A percentile compares a stretch with the other conserved stretches of the same genome.
These are phyloP conservation scores for Setaria italica DNA, from an alignment of 202 grass and related monocot genomes.

Conservation along the genomic window DNA sequence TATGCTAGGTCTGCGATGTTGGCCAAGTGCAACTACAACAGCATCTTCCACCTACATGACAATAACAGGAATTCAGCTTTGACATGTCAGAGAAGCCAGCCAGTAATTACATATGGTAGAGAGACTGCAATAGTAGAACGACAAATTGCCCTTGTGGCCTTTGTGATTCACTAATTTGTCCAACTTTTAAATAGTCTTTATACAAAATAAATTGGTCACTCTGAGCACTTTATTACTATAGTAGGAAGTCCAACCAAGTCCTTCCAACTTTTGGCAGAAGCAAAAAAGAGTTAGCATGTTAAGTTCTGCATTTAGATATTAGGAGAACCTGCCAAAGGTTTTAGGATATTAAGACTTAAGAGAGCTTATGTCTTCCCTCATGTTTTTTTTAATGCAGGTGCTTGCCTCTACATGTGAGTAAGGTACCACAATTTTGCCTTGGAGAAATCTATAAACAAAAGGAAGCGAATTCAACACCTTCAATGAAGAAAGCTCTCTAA, in stretches of 20 bases:
- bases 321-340: neutral
- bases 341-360: slow-evolving; percentile 2
- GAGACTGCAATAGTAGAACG: slow-evolving; percentile 30
- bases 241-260: slow-evolving; percentile 8
- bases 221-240: slow-evolving; percentile 6
- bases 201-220: slow-evolving; percentile 19
- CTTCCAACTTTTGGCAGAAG: slow-evolving; percentile 30
- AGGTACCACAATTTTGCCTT: slow-evolving; percentile 5
- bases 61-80: slow-evolving; percentile 33
- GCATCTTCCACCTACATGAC: slow-evolving; percentile 94
- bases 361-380: neutral
- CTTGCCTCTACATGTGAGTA: slow-evolving; percentile 4
- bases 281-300: slow-evolving; percentile 12
- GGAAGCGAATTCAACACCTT: slow-evolving; percentile 59
- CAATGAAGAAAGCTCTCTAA: slow-evolving; percentile 90
- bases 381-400: neutral
- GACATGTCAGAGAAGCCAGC: slow-evolving; percentile 29
- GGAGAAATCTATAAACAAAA: slow-evolving; percentile 41
- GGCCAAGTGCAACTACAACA: slow-evolving; percentile 89
- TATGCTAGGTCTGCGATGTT: slow-evolving; percentile 84
- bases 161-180: slow-evolving; percentile 19
- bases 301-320: slow-evolving; percentile 7
- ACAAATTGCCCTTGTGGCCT: slow-evolving; percentile 21
- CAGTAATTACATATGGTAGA: slow-evolving; percentile 34
- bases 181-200: slow-evolving; percentile 7